These are phyloP conservation scores for Kodamaea sp. DNA, from an alignment of 1,139 yeast genomes.

Conservation along the genomic window DNA sequence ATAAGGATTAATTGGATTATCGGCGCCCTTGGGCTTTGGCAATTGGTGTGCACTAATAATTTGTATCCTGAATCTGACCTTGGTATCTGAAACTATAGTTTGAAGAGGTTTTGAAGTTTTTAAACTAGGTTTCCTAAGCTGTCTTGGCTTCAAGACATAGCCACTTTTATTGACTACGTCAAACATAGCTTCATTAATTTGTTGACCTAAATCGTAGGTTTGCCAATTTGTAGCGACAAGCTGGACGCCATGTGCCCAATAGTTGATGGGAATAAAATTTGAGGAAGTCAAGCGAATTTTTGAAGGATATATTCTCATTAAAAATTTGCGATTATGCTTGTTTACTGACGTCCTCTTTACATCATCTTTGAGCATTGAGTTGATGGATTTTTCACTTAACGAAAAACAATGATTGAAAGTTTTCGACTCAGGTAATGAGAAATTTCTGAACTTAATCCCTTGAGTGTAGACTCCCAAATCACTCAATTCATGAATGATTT, in stretches of 20 bases:
- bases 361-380: conserved; percentile 63
- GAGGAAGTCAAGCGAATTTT: conserved; percentile 72
- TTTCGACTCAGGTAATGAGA: conserved; percentile 85
- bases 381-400: conserved; percentile 70
- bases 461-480: conserved; percentile 65
- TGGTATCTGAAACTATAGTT: background rate
- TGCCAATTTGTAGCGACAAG: conserved; percentile 99
- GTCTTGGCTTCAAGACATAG: conserved; percentile 71
- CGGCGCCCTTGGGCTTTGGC: conserved; percentile 58
- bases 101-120: conserved; percentile 23
- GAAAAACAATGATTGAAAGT: conserved; percentile 83
- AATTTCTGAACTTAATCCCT: conserved; percentile 78
- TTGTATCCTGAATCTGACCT: conserved; percentile 34
- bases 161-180: conserved; percentile 61
- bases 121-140: conserved; percentile 36
- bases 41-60: conserved; percentile 85
- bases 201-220: conserved; percentile 86
- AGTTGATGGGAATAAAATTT: conserved; percentile 75
- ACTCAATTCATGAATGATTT: conserved; percentile 51
- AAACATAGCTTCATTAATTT: conserved; percentile 85
- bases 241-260: conserved; percentile 86
- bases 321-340: conserved; percentile 73
- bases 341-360: conserved; percentile 53
- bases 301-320: conserved; percentile 89
- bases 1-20: conserved; percentile 54